Evolutionary conservation across 164 flowering plant species (phyloP).

Genomic region (Vitis rotundifolia): DNA sequence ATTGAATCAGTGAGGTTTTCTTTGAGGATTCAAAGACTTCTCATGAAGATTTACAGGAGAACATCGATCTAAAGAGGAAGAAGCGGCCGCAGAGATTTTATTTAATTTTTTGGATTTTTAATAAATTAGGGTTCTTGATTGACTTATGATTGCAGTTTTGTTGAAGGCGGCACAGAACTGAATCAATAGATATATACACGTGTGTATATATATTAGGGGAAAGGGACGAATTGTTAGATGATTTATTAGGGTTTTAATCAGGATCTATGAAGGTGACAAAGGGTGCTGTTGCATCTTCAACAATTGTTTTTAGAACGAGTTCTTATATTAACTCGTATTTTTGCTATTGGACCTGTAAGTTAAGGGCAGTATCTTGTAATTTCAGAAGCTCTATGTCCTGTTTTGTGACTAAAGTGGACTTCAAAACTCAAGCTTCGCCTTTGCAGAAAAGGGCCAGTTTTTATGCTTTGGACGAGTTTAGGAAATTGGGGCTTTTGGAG

Average conservation of each 20-base stretch:
- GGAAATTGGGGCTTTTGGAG: not conserved
- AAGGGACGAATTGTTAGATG: too few relatives aligned
- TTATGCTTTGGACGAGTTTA: not conserved
- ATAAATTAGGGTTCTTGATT: too few relatives aligned
- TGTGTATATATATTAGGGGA: too few relatives aligned
- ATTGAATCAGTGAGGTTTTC: too few relatives aligned
- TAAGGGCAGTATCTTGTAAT: not conserved
- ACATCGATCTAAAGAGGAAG: too few relatives aligned
- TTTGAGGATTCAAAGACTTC: too few relatives aligned
- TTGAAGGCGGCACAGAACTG: too few relatives aligned
- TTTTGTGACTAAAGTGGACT: not conserved
- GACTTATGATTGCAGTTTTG: too few relatives aligned
- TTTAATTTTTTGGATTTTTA: too few relatives aligned
- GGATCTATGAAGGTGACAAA: not conserved
- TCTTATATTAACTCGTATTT: not conserved
- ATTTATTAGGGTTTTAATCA: not conserved
- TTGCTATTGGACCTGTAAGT: not conserved
- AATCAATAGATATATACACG: too few relatives aligned
- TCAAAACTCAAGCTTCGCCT: not conserved
- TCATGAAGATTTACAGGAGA: too few relatives aligned
- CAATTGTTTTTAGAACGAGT: not conserved
- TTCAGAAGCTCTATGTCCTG: not conserved
- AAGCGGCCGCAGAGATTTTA: too few relatives aligned
- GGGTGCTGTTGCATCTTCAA: slow-evolving; percentile 2
- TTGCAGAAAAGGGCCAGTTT: not conserved